Evolutionary conservation across 352 stramenopile genomes (phyloP), one percentile per base, ranked within the genome.

Genomic region (Saprolegnia parasitica): DNA sequence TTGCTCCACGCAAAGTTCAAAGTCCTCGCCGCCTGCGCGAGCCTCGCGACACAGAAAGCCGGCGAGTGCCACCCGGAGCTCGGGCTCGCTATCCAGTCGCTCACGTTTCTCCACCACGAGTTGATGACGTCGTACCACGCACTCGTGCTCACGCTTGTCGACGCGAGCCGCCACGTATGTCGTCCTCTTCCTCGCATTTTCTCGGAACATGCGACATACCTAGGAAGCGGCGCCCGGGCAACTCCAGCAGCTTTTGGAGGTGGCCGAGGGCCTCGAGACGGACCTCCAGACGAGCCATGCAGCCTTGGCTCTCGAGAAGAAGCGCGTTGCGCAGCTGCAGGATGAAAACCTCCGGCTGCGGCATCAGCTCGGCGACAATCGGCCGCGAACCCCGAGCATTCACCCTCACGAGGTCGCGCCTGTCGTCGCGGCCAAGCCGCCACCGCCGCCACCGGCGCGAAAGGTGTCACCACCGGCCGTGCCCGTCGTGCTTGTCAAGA

Each of bases 191-290:
- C 42, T 2, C 42, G 8, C 42, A 49, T 60, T 9, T 35, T 35
- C 29, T 35, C 29, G 29, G 29, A 35, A 35, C 29, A 5, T 5
- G 52, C 35, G n/a, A 21, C 3, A 60, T 26, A 16, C 11, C 11
- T 42, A 60, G 35, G 52, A 42, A 60, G 24, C 24, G 11, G 52
- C 24, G 13, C 52, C 52, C 4, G 67, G 66, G 29, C 71, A 78
- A 37, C 62, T 74, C 20, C 83, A 86, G n/a, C 61, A 79, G 54
- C 72, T 91, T 10, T 73, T 91, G 8, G 81, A 89, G 39, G 81
- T 89, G 0, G 81, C 81, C 10, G 81, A 89, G 68, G 76, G 73
- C 0, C 78, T 91, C 0, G 83, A 91, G 67, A 78, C 61, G 16
- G 83, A 91, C 29, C 55, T 91, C 10, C 81, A 88, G 57, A 71